Evolutionary conservation across 2,329 filamentous ascomycete species (phyloP), one percentile per base, ranked within the genome.

Genomic region (Claviceps spartinae): DNA sequence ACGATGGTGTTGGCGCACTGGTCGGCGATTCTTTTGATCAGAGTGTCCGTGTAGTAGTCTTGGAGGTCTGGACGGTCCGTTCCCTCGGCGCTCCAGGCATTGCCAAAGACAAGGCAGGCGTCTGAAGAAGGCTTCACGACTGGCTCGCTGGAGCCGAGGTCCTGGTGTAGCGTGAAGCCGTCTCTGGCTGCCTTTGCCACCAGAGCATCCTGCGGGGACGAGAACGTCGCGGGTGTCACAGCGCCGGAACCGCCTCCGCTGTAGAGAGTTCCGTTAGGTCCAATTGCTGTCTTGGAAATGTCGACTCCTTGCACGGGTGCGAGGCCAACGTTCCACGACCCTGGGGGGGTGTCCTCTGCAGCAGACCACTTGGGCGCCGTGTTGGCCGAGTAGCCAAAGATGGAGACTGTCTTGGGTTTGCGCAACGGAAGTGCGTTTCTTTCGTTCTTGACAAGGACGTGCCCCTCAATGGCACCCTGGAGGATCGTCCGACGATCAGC

Each of bases 71-170:
- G 69, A 49, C 80, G 73, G 54, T 87, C 75, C 56, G 76, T 84
- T 0, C 83, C 84, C 65, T 94, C 88, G 1, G 84, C 81, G 1
- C 83, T 79, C 65, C 84, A 86, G 7, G 73, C 76, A 60, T 85
- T 85, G 56, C 79, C 76, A 58, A 85, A 78, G 0, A 83, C 78
- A 1, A 84, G 65, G 55, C 87, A 93, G 7, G 86, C 73, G 59
- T 89, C 75, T 1, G 75, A 72, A 3, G 55, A 65, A 2, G 69
- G 62, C 49, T 75, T 67, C 5, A 83, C 74, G 5, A 65, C 57
- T 0, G 81, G 78, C 0, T 70, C 62, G 1, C 62, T 60, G 1
- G 66, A 72, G 13, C 63, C 62, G 54, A 82, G 77, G 59, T 85
- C 81, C 72, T 76, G 82, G 62, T 75, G 76, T 1, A 85, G 60